Evolutionary conservation across 2,329 filamentous ascomycete species (phyloP), one percentile per base, ranked within the genome.

Genomic region (Emergomyces orientalis): DNA sequence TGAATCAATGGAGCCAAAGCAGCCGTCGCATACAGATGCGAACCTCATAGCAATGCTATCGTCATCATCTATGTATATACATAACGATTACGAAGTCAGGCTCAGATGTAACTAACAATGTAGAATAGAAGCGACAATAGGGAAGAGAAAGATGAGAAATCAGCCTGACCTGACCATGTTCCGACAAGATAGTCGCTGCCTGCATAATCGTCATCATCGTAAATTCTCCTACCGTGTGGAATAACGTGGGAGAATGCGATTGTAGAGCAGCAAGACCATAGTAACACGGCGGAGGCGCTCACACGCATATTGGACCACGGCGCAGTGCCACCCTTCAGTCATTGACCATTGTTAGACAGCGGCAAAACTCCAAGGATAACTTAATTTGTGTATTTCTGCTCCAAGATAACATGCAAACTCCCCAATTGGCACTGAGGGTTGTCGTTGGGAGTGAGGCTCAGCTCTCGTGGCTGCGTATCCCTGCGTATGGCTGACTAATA

Each of bases 41-140:
- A 72, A 70, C 58, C 64, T 69, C 62, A 69, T 65, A 37, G 65
- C 47, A 45, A 68, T 63, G 45, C 54, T 63, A 57, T 65, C 61
- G 4, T 51, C 47, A 59, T 67, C 57, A 63, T 68, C 71, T 72
- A 64, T 61, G 52, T 71, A 64, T 61, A 59, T 41, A 43, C 22
- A 58, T 37, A 51, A 3, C 1, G 13, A 27, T 27, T 27, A 4
- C 25, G 34, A 32, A n/a, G 45, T 59, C n/a, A 45, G 39, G 34
- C 14, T 59, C 27, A 9, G 34, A 39, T 56, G n/a, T 13, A 32
- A 32, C 32, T 32, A n/a, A 54, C 11, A n/a, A 2, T n/a, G 17
- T 22, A 27, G 25, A 51, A 51, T 51, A 19, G 30, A 34, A 17
- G 22, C 43, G 11, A 22, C 43, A 47, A 9, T 5, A 19, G 11